Evolutionary conservation across 257 asterid species (phyloP).

Genomic region (Fraxinus cuspidata): DNA sequence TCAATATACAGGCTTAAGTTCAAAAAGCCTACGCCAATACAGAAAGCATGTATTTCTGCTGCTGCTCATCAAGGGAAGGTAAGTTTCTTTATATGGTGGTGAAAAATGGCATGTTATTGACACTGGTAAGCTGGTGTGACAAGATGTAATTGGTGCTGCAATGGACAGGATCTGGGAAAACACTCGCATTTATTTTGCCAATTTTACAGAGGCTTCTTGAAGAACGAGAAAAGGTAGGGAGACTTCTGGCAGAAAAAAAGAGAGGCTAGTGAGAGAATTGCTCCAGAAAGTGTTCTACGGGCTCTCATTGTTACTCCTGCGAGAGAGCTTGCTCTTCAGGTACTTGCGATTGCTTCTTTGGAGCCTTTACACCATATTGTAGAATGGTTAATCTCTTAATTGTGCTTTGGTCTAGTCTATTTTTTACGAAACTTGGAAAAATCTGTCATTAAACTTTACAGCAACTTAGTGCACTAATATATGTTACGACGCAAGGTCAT

Average conservation of each 20-base stretch:
- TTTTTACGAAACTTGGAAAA: neutral
- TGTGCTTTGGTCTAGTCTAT: too few relatives aligned
- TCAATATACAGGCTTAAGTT: constrained; percentile 75
- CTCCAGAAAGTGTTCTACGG: constrained; percentile 62
- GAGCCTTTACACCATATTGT: constrained; percentile 8
- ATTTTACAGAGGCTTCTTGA: constrained; percentile 90
- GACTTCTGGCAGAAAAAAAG: constrained; percentile 46
- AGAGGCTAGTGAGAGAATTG: constrained; percentile 58
- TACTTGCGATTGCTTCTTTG: constrained; percentile 27
- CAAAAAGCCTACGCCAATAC: constrained; percentile 93
- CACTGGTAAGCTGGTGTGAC: constrained; percentile 35
- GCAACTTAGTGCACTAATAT: constrained; percentile 19
- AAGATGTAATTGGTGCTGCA: constrained; percentile 99
- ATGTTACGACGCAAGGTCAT: constrained; percentile 58
- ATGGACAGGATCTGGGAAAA: constrained; percentile 99
- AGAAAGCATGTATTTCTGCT: constrained; percentile 88
- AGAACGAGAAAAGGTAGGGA: constrained; percentile 78
- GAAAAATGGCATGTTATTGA: constrained; percentile 26
- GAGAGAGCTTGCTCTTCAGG: constrained; percentile 98
- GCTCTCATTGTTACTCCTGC: constrained; percentile 94
- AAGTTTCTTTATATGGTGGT: constrained; percentile 28
- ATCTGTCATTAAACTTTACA: constrained; percentile 17
- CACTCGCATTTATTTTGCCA: constrained; percentile 98
- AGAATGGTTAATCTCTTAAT: neutral
- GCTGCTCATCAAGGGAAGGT: constrained; percentile 99